Evolutionary conservation across 2,329 filamentous ascomycete species (phyloP), one percentile per base, ranked within the genome.

Genomic region (Fonsecaea pugnacius): DNA sequence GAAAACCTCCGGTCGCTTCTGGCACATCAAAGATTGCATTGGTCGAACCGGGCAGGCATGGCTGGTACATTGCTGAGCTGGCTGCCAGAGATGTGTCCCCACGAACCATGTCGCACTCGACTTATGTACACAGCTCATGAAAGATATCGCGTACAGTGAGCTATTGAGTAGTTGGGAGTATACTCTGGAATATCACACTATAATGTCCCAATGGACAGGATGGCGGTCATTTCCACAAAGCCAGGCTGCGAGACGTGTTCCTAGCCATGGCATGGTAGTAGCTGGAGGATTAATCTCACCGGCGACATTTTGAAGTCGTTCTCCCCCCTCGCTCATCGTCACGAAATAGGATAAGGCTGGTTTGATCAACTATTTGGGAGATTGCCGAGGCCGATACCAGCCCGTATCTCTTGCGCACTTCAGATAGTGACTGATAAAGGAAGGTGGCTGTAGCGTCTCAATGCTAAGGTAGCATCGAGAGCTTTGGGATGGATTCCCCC

Each of bases 401-500:
- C 24, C 14, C 38, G 40, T 58, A 58, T 58, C 55, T 48, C 21
- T 21, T 2, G 21, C n/a, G 32, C 40, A 16, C 43, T 32, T 35
- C 30, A 14, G n/a, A 21, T 16, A n/a, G 57, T 18, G 4, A 18
- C 57, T 30, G 14, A 52, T 51, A 60, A 52, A 52, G 57, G 57
- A 60, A 60, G 57, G 57, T 60, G 57, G 21, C 33, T 24, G 48
- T 33, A 60, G 50, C 57, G 57, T 60, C 35, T 38, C 57, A 60
- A 60, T 60, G 58, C 32, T 38, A 54, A 46, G 58, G 58, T 60
- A 54, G 58, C 54, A 60, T 60, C 35, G 51, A 27, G 56, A 33
- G 10, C 9, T 12, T 35, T 9, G 32, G 8, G 38, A 27, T 21
- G 32, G 2, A 16, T 32, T 54, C n/a, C 58, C 58, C 58, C 48